These are phyloP conservation scores for Geranium incanum DNA, from an alignment of 441 rosid species.

Conservation along the genomic window DNA sequence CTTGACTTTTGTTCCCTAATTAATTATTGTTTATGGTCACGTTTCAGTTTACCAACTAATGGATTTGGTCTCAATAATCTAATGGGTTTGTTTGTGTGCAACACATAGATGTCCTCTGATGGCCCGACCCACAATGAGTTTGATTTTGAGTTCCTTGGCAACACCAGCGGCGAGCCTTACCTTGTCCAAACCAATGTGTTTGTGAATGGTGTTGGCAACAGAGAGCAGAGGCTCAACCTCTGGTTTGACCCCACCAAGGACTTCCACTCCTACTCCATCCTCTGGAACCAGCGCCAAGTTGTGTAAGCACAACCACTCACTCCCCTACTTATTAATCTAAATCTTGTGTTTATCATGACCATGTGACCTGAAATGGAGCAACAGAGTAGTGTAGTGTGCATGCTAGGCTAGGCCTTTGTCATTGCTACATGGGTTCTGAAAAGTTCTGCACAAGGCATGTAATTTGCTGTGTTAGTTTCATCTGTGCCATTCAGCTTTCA, in stretches of 20 bases:
- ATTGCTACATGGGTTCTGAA: too few species aligned
- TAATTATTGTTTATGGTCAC: not conserved
- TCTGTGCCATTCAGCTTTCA: not conserved
- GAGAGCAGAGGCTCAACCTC: slow-evolving; percentile 79
- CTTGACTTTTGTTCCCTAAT: not conserved
- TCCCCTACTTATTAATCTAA: too few species aligned
- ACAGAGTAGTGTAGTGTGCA: too few species aligned
- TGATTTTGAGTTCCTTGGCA: slow-evolving; percentile 90
- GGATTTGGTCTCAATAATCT: not conserved
- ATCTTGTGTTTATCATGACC: too few species aligned
- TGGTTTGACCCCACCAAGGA: slow-evolving; percentile 96
- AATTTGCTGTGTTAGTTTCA: too few species aligned
- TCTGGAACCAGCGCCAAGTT: slow-evolving; percentile 83
- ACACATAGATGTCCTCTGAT: slow-evolving; percentile 82
- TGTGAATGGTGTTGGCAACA: slow-evolving; percentile 84
- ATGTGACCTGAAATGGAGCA: too few species aligned
- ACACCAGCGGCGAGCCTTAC: slow-evolving; percentile 85
- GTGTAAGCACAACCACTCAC: slow-evolving; percentile 52
- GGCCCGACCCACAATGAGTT: slow-evolving; percentile 88
- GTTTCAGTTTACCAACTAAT: not conserved
- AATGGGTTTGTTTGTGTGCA: not conserved
- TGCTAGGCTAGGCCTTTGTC: too few species aligned
- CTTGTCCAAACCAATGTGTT: slow-evolving; percentile 76
- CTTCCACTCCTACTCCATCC: slow-evolving; percentile 72
- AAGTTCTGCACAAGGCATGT: too few species aligned